Evolutionary conservation across 768 basidiomycete genomes (phyloP), one percentile per base, ranked within the genome.

Genomic region (Lentinula aciculospora): DNA sequence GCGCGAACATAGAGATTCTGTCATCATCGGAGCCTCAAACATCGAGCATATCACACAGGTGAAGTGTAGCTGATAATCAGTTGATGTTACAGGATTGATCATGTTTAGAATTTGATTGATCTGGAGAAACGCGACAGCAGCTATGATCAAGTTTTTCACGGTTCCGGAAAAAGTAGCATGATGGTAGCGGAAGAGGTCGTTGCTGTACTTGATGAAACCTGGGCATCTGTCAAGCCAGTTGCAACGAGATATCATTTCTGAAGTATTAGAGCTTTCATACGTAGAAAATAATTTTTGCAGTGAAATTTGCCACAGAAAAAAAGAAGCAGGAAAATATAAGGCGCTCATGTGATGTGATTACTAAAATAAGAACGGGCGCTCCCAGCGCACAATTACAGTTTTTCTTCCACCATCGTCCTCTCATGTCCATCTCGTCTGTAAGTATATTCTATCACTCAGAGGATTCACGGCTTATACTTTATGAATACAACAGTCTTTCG

Each of bases 1-100:
- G 61, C 68, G 76, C 7, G 79, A 82, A 60, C 61, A 72, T 25
- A 76, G 79, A 13, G 80, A 82, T 62, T 67, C 78, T 25, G 70
- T 86, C 57, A 69, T 87, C 56, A 85, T 88, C 62, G 85, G 85
- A 21, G 85, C 84, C 25, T 81, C 79, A 3, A 82, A 75, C 56
- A 50, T 80, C 61, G 25, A 53, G 42, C 53, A 46, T 32, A 32
- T 58, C 15, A 46, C 37, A 42, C 44, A 56, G 45, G 54, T 64
- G 9, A 17, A n/a, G n/a, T n/a, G 31, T 36, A 15, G 28, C 9
- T 23, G 21, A 6, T 19, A 9, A 34, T 12, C 10, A 4, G 10
- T 23, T n/a, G n/a, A n/a, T n/a, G n/a, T n/a, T n/a, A n/a, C n/a
- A n/a, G n/a, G n/a, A n/a, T n/a, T n/a, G n/a, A n/a, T n/a, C n/a